Evolutionary conservation across 352 stramenopile species (phyloP).

Genomic region (Pythium dissimile): DNA sequence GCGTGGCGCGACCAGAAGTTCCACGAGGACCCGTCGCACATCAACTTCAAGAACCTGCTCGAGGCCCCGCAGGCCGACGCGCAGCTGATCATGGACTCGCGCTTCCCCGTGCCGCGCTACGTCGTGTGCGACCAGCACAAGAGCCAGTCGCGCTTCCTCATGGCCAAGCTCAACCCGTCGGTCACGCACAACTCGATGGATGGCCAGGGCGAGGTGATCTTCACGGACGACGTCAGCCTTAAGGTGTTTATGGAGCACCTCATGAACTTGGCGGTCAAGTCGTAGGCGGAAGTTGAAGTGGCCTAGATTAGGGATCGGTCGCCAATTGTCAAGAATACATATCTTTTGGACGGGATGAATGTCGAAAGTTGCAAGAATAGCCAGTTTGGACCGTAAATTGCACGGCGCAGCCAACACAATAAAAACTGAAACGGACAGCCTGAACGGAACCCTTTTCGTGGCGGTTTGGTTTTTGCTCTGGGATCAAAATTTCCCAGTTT

Average conservation of each 20-base stretch:
- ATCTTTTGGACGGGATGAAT: too few relatives aligned
- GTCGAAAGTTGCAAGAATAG: too few relatives aligned
- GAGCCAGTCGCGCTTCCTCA: conserved; percentile 98
- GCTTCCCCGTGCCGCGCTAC: conserved; percentile 98
- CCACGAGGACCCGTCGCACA: conserved; percentile 93
- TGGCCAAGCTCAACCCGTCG: conserved; percentile 99
- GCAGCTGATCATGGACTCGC: conserved; percentile 98
- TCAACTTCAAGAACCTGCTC: conserved; percentile 98
- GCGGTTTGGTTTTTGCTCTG: too few relatives aligned
- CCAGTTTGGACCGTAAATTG: too few relatives aligned
- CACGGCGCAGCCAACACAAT: too few relatives aligned
- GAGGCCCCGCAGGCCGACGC: conserved; percentile 97
- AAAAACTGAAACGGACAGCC: too few relatives aligned
- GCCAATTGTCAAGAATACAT: conserved; percentile 12
- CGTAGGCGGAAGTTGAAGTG: conserved; percentile 29
- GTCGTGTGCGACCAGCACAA: conserved; percentile 99
- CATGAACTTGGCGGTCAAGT: conserved; percentile 89
- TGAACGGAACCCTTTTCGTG: too few relatives aligned
- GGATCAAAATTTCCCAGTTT: too few relatives aligned
- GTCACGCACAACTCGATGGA: conserved; percentile 96
- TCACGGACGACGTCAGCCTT: conserved; percentile 99
- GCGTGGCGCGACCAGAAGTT: conserved; percentile 97
- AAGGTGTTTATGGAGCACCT: conserved; percentile 99
- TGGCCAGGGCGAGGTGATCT: conserved; percentile 94
- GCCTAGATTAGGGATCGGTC: background rate